A percentile compares a stretch with the other conserved stretches of the same genome.
phyloP scores from a whole-genome alignment of 345 rosid genomes.

The Salix suchowensis region DNA sequence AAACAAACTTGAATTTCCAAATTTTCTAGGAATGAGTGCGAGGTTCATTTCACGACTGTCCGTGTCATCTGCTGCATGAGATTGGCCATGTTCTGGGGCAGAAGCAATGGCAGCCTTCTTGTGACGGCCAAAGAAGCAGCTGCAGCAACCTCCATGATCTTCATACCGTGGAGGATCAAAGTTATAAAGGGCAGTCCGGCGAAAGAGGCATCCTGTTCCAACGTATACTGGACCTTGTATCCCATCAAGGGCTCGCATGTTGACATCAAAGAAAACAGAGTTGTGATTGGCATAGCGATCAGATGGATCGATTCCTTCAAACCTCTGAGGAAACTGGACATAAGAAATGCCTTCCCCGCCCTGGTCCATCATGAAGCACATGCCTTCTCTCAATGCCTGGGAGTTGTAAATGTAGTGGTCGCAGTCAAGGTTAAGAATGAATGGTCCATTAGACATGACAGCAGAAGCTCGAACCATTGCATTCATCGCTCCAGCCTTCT shows the following conservation, averaged over 20 bases:
- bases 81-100: conserved; percentile 12
- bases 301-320: conserved; percentile 82
- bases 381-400: conserved; percentile 64
- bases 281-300: conserved; percentile 83
- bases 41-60: conserved; percentile 43
- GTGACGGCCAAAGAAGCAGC: conserved; percentile 43
- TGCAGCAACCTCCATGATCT: conserved; percentile 33
- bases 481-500: conserved; percentile 95
- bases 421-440: conserved; percentile 80
- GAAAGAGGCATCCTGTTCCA: conserved; percentile 87
- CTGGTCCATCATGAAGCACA: conserved; percentile 86
- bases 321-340: conserved; percentile 85
- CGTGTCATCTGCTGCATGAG: conserved; percentile 1
- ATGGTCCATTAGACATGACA: conserved; percentile 83
- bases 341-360: conserved; percentile 57
- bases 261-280: conserved; percentile 77
- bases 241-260: conserved; percentile 80
- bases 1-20: conserved; percentile 62
- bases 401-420: conserved; percentile 81
- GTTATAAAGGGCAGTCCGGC: conserved; percentile 72
- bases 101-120: conserved; percentile 45
- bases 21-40: conserved; percentile 55
- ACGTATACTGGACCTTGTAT: conserved; percentile 86
- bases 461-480: conserved; percentile 80
- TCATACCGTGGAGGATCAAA: conserved; percentile 52